Evolutionary conservation across 176 grass and related monocot genomes (phyloP), one percentile per base, ranked within the genome.

Genomic region (Ensete glaucum): DNA sequence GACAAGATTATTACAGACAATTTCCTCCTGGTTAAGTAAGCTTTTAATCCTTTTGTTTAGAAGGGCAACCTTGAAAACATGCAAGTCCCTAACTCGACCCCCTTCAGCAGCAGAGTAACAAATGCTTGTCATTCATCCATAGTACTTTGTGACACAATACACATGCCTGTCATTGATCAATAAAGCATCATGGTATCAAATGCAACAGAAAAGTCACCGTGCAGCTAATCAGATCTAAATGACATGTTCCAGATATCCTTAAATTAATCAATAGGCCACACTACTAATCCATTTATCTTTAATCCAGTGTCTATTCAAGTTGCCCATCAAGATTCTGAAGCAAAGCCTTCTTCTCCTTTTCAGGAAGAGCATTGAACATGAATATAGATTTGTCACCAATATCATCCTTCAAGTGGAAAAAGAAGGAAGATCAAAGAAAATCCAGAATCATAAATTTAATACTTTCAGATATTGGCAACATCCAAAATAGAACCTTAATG

Each of bases 361-460:
- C 89, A 34, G 87, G 83, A 63, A 96, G 81, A 5, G 93, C 87
- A 26, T 92, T 90, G 83, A 96, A 96, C 83, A 96, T 88, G 83
- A 96, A 96, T 43, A 96, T 73, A 34, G 93, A 96, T 85, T 96
- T 96, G 78, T 96, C 89, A 0, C 93, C 93, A 0, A 92, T 90
- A 74, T 96, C 93, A 0, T 96, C 93, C 93, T 96, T 11, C 29
- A 70, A 26, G 74, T 24, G 34, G 12, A 81, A 54, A 14, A 75
- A 79, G 0, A 43, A 22, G 58, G 9, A 72, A 53, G 4, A 19
- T 66, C 76, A 29, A 1, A 0, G 17, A 55, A 8, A 2, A 69
- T 62, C 3, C 19, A 3, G 14, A 53, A 29, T 17, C 22, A 56
- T 51, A 73, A 16, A 9, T 12, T 24, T 9, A 10, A 29, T 56